Conservation (phyloP, 164 flowering plant genomes). For the Aristolochia contorta region DNA sequence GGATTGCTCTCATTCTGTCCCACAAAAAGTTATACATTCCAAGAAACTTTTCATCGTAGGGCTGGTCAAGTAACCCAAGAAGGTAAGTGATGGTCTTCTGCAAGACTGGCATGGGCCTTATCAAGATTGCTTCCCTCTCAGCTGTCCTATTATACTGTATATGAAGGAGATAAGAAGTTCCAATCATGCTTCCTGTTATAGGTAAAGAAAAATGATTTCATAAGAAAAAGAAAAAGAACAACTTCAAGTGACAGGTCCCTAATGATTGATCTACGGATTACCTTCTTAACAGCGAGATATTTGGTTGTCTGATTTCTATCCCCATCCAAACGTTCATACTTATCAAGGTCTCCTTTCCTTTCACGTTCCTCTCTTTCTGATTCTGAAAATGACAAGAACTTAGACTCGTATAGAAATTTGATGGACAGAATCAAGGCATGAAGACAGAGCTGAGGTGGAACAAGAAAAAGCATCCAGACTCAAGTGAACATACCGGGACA, state of each 20-base stretch:
- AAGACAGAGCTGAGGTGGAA: not conserved
- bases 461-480: not conserved
- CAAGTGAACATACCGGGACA: slow-evolving; percentile 70
- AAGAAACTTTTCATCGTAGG: slow-evolving; percentile 71
- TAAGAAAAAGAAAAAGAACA: not conserved
- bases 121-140: slow-evolving; percentile 82
- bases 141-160: slow-evolving; percentile 91
- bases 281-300: slow-evolving; percentile 91
- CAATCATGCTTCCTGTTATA: slow-evolving; percentile 15
- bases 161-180: slow-evolving; percentile 17
- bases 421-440: no score
- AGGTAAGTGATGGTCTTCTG: slow-evolving; percentile 80
- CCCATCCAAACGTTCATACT: slow-evolving; percentile 80
- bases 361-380: slow-evolving; percentile 88
- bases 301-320: slow-evolving; percentile 81
- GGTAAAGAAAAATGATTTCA: slow-evolving; percentile 2
- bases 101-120: slow-evolving; percentile 87
- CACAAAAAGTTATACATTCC: slow-evolving; percentile 89
- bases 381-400: slow-evolving; percentile 33
- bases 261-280: slow-evolving; percentile 10
- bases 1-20: slow-evolving; percentile 96
- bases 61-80: slow-evolving; percentile 65
- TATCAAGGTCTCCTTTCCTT: slow-evolving; percentile 98
- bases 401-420: not conserved
- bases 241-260: slow-evolving; percentile 2